Conservation (phyloP, 768 basidiomycete species). For the Chiua virens region DNA sequence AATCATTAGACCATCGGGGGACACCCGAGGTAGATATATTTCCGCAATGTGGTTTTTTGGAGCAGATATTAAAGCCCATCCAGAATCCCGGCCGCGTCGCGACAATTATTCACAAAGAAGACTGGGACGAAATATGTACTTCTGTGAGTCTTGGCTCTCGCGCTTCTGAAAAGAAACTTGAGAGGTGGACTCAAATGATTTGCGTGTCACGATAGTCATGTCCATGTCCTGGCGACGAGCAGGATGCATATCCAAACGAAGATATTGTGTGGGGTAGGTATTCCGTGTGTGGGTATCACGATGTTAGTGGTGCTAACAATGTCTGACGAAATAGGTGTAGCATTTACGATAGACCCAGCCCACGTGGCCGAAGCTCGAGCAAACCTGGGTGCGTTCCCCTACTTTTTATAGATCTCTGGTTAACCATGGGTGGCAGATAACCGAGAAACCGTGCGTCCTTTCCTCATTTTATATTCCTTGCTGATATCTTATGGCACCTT, state of each 20-base stretch:
- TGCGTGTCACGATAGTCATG: neutral
- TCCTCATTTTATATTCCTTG: too few relatives aligned
- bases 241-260: slow-evolving; percentile 20
- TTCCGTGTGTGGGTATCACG: too few relatives aligned
- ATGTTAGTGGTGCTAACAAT: neutral
- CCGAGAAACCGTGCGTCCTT: slow-evolving; percentile 63
- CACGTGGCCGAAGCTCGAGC: slow-evolving; percentile 72
- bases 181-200: neutral
- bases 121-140: slow-evolving; percentile 77
- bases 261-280: slow-evolving; percentile 62
- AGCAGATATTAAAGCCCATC: too few relatives aligned
- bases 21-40: slow-evolving; percentile 61
- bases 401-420: neutral
- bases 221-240: neutral
- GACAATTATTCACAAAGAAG: slow-evolving; percentile 78
- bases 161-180: neutral
- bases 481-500: neutral
- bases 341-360: slow-evolving; percentile 79
- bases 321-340: slow-evolving; percentile 51
- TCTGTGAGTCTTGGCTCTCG: slow-evolving; percentile 37
- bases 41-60: neutral
- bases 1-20: slow-evolving; percentile 88
- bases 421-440: slow-evolving; percentile 48
- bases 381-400: slow-evolving; percentile 61
- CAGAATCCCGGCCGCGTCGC: slow-evolving; percentile 80